Conservation (phyloP, 306 rosid species). For the Ormosia semicastrata region DNA sequence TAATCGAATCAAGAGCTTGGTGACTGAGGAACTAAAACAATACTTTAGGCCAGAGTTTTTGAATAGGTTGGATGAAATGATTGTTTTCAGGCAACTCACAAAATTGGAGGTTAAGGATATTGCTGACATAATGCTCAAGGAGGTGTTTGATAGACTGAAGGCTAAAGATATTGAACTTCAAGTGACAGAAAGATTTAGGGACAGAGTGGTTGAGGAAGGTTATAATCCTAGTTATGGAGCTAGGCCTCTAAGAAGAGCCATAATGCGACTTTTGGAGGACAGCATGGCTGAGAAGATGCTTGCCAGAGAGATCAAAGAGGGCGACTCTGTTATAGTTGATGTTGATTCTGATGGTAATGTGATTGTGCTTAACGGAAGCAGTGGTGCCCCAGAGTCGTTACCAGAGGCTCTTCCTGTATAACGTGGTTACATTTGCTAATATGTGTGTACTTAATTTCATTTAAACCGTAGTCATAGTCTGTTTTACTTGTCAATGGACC, state of each 20-base stretch:
- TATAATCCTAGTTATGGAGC: conserved; percentile 97
- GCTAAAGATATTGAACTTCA: conserved; percentile 81
- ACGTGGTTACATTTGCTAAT: conserved; percentile 28
- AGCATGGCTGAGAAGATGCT: conserved; percentile 99
- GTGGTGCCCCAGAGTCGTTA: conserved; percentile 66
- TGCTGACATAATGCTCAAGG: conserved; percentile 91
- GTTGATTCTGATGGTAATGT: conserved; percentile 91
- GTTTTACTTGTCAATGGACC: conserved; percentile 41
- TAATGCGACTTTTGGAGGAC: conserved; percentile 96
- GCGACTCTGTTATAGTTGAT: conserved; percentile 90
- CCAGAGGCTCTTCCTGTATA: conserved; percentile 69
- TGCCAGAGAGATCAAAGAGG: conserved; percentile 92
- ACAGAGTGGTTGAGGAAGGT: conserved; percentile 93
- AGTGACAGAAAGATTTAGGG: conserved; percentile 91
- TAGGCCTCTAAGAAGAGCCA: conserved; percentile 95
- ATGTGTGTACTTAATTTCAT: conserved; percentile 31
- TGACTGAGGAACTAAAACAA: conserved; percentile 89
- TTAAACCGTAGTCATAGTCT: conserved; percentile 34
- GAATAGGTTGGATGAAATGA: conserved; percentile 95
- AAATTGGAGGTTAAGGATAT: conserved; percentile 96
- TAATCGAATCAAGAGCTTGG: conserved; percentile 90
- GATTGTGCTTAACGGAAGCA: conserved; percentile 82
- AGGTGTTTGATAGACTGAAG: conserved; percentile 83
- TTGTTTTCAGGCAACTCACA: conserved; percentile 92
- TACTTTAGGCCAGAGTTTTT: conserved; percentile 93